Conservation (phyloP, 1,284 basidiomycete species). For the Bondarzewia mesenterica region DNA sequence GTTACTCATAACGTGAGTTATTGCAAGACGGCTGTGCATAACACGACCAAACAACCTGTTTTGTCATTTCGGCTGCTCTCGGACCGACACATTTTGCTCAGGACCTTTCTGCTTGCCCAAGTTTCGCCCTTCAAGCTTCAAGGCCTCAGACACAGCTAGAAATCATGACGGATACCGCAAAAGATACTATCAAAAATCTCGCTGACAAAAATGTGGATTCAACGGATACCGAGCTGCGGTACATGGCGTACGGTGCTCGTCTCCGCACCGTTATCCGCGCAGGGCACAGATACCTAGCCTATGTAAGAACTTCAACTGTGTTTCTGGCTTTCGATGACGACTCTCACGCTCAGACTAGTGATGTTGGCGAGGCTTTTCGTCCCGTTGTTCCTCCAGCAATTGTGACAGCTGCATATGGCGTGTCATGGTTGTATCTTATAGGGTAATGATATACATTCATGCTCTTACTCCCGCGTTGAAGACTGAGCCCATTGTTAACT, state of each 20-base stretch:
- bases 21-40: no score
- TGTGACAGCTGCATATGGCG: constrained; percentile 79
- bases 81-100: neutral
- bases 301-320: constrained; percentile 41
- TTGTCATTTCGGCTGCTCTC: neutral
- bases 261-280: constrained; percentile 72
- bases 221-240: constrained; percentile 54
- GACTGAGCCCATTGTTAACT: neutral
- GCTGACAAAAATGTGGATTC: constrained; percentile 57
- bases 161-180: constrained; percentile 27
- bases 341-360: constrained; percentile 56
- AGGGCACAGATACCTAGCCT: constrained; percentile 72
- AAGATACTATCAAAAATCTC: constrained; percentile 43
- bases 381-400: constrained; percentile 76
- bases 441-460: constrained; percentile 32
- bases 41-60: constrained; percentile 1
- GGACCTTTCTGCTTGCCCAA: neutral
- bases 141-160: neutral
- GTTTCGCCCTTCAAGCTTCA: neutral
- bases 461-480: neutral
- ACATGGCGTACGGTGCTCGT: constrained; percentile 75
- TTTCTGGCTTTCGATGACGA: constrained; percentile 11
- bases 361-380: constrained; percentile 89
- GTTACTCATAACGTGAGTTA: no score
- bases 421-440: constrained; percentile 78